A percentile compares a stretch with the other conserved stretches of the same genome.
These are phyloP conservation scores for Plasmopara halstedii DNA, from an alignment of 352 stramenopile genomes.

Conservation along the genomic window DNA sequence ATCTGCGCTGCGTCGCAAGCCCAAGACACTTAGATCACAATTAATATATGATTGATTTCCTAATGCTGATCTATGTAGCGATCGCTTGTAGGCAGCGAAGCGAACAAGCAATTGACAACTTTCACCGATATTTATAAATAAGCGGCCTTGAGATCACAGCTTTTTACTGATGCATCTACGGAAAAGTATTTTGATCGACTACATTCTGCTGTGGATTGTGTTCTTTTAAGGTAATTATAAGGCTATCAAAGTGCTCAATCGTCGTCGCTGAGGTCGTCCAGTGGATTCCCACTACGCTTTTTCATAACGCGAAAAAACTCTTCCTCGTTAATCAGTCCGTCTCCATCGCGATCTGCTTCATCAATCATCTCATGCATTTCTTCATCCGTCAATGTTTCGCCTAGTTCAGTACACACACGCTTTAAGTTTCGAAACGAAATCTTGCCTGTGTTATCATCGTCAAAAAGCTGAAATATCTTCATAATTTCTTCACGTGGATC, in stretches of 20 bases:
- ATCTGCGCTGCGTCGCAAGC: conserved; percentile 50
- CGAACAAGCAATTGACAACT: conserved; percentile 34
- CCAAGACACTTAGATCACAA: conserved; percentile 42
- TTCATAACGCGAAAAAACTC: conserved; percentile 96
- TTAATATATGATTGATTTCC: too few relatives aligned
- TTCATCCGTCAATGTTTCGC: conserved; percentile 60
- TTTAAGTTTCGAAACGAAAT: conserved; percentile 95
- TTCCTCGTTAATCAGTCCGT: conserved; percentile 92
- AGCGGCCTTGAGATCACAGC: conserved; percentile 4
- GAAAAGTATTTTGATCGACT: not conserved
- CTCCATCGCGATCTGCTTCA: conserved; percentile 89
- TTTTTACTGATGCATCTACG: not conserved
- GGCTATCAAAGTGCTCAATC: conserved; percentile 33
- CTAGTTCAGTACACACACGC: conserved; percentile 82
- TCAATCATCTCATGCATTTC: conserved; percentile 94
- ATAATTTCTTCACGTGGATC: conserved; percentile 88
- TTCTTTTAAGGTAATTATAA: not conserved
- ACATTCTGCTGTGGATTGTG: not conserved
- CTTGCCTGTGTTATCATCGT: conserved; percentile 91
- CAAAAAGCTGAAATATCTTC: conserved; percentile 95
- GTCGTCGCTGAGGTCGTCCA: conserved; percentile 89
- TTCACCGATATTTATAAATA: conserved; percentile 10
- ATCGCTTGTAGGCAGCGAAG: too few relatives aligned
- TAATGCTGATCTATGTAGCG: too few relatives aligned
- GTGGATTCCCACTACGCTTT: conserved; percentile 89